Evolutionary conservation across 2,329 filamentous ascomycete species (phyloP).

Genomic region (Ustilaginoidea virens): DNA sequence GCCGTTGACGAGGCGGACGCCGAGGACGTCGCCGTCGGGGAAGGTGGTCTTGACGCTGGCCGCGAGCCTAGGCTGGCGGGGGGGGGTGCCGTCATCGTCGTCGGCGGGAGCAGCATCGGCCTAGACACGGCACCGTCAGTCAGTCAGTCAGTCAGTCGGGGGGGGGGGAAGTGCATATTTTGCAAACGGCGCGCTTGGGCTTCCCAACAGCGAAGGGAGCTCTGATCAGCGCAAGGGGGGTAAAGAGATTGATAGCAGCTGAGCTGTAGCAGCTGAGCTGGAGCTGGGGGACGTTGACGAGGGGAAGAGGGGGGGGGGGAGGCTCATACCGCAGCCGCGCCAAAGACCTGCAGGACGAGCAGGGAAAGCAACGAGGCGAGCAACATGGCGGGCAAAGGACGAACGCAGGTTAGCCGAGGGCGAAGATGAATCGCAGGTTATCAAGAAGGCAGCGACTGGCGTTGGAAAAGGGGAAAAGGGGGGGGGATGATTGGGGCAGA

Average conservation of each 20-base stretch:
- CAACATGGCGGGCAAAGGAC: slow-evolving; percentile 2
- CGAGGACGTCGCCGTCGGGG: slow-evolving; percentile 69
- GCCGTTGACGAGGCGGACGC: slow-evolving; percentile 90
- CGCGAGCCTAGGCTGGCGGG: slow-evolving; percentile 5
- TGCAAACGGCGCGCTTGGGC: no score
- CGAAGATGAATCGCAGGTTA: no score
- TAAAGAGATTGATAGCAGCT: no score
- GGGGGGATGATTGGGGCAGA: not conserved
- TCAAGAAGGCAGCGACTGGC: no score
- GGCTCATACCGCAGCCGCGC: slow-evolving; percentile 4
- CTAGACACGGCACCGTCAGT: no score
- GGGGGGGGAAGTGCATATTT: no score
- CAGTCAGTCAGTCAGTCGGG: no score
- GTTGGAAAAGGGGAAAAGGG: no score
- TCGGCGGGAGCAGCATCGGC: slow-evolving; percentile 5
- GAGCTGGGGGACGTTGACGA: not conserved
- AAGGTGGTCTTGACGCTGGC: slow-evolving; percentile 50
- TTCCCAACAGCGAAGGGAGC: no score
- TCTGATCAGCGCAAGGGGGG: no score
- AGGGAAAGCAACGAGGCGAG: slow-evolving; percentile 5
- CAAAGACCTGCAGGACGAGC: slow-evolving; percentile 5
- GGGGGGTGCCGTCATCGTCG: slow-evolving; percentile 1
- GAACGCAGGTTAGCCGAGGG: no score
- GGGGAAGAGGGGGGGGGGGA: not conserved
- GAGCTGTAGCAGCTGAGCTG: not conserved